Evolutionary conservation across 345 rosid genomes (phyloP).

Genomic region (Aquilaria yunnanensis): DNA sequence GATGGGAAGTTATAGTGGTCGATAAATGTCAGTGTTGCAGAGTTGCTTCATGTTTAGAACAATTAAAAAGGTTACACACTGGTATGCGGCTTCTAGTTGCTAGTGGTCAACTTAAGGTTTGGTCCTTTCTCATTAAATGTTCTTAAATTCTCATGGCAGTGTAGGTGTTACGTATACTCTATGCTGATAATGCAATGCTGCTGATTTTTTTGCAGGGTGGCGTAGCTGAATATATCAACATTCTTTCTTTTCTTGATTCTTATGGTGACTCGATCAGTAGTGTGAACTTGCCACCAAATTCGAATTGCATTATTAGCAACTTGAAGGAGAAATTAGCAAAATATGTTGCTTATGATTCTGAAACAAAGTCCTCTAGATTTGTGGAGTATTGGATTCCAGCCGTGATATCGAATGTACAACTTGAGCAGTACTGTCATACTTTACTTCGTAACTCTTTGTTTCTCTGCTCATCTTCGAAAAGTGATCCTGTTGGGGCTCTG

Average conservation of each 20-base stretch:
- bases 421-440: slow-evolving; percentile 84
- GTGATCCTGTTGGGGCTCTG: slow-evolving; percentile 53
- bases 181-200: slow-evolving; percentile 9
- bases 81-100: slow-evolving; percentile 41
- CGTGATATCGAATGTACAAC: slow-evolving; percentile 70
- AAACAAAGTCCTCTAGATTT: slow-evolving; percentile 43
- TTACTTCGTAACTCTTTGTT: slow-evolving; percentile 44
- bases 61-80: slow-evolving; percentile 29
- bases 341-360: slow-evolving; percentile 33
- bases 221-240: slow-evolving; percentile 20
- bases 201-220: slow-evolving; percentile 34
- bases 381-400: slow-evolving; percentile 92
- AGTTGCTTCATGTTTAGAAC: slow-evolving; percentile 22
- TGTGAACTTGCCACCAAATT: slow-evolving; percentile 12
- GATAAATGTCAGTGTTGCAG: slow-evolving; percentile 38
- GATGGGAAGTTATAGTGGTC: slow-evolving; percentile 48
- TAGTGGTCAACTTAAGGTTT: slow-evolving; percentile 43
- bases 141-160: not conserved
- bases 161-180: not conserved
- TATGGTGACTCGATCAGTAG: slow-evolving; percentile 5
- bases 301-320: slow-evolving; percentile 18
- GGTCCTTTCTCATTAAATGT: slow-evolving; percentile 4
- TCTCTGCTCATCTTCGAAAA: slow-evolving; percentile 54
- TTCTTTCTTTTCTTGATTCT: slow-evolving; percentile 32
- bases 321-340: slow-evolving; percentile 35